Evolutionary conservation across 768 basidiomycete genomes (phyloP).

Genomic region (Phanerochaete carnosa): DNA sequence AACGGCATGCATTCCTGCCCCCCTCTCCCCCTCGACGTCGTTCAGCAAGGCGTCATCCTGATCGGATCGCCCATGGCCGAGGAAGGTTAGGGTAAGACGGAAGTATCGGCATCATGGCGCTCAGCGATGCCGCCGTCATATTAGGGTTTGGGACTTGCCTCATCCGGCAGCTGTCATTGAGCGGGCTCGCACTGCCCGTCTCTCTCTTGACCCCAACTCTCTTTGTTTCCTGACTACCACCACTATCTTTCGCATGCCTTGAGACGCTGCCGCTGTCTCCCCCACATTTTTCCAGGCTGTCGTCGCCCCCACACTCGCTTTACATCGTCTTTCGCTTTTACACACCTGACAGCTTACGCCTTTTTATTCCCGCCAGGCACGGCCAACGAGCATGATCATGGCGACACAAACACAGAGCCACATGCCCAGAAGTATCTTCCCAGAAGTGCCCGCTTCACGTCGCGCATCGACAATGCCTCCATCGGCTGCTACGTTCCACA

Average conservation of each 20-base stretch:
- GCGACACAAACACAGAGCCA: background rate
- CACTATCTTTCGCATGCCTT: background rate
- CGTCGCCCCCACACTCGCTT: background rate
- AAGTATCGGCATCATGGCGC: background rate
- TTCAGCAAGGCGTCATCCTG: background rate
- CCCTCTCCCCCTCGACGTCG: background rate
- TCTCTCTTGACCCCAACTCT: background rate
- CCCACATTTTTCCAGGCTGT: background rate
- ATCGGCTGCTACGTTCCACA: background rate
- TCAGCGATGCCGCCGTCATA: background rate
- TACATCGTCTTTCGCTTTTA: background rate
- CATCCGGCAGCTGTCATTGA: background rate
- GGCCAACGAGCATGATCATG: background rate
- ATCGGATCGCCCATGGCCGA: background rate
- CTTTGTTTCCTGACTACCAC: background rate
- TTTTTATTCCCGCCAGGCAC: background rate
- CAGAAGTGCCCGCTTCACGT: background rate
- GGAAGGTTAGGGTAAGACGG: background rate
- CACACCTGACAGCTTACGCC: background rate
- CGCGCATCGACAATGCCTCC: background rate
- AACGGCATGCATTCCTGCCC: background rate
- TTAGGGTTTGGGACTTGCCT: background rate
- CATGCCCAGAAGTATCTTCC: slow-evolving; percentile 14
- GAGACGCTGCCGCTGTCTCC: background rate
- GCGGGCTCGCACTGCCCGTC: slow-evolving; percentile 1